Percentiles rank a stretch among this genome's conserved stretches.
phyloP scores from a whole-genome alignment of 768 basidiomycete genomes.

The Leccinum rimulosum region DNA sequence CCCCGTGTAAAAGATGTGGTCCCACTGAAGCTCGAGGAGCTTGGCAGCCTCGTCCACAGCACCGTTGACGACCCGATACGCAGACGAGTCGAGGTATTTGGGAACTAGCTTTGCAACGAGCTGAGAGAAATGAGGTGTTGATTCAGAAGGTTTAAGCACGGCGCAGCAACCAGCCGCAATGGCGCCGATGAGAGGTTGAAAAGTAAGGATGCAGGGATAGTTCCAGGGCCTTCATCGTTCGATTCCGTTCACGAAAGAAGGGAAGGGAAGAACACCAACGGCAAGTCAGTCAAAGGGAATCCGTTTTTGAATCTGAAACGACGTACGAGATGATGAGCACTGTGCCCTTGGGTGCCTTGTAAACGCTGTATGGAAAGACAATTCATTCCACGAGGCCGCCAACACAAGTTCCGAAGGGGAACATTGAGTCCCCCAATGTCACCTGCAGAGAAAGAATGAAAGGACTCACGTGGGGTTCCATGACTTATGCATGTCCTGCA shows the following conservation, averaged over 20 bases:
- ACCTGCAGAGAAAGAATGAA: neutral
- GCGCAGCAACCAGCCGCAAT: constrained; percentile 73
- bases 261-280: neutral
- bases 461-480: constrained; percentile 47
- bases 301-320: neutral
- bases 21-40: constrained; percentile 31
- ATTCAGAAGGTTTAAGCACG: constrained; percentile 66
- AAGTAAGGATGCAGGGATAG: constrained; percentile 53
- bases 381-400: neutral
- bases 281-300: neutral
- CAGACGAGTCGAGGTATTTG: constrained; percentile 49
- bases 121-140: constrained; percentile 42
- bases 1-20: constrained; percentile 40
- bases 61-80: constrained; percentile 54
- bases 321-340: constrained; percentile 59
- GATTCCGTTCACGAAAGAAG: neutral
- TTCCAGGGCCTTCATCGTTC: constrained; percentile 57
- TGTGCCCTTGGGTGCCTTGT: constrained; percentile 59
- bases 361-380: constrained; percentile 27
- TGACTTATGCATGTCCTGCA: constrained; percentile 39
- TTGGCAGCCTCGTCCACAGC: constrained; percentile 38
- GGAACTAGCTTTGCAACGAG: constrained; percentile 56
- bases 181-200: constrained; percentile 65
- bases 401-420: neutral
- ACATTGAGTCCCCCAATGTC: neutral